Base-by-base conservation (phyloP, 352 stramenopile species). In the Chloridella minuta region DNA sequence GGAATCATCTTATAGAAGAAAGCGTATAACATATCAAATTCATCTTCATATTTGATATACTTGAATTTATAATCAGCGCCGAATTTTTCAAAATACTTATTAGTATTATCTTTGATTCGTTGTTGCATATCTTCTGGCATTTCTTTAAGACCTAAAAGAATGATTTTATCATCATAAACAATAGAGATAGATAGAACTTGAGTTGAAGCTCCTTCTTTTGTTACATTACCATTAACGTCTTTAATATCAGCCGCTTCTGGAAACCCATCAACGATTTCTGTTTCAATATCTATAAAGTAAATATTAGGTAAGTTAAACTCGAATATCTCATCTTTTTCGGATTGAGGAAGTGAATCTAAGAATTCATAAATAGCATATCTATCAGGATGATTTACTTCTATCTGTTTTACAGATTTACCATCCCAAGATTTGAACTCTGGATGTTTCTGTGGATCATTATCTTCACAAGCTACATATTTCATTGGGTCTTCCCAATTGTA, bases 71-170 rank as follows among this genome's bases (percentile, higher is more conserved):
- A 66, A n/a, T 66, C 40, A 10, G n/a, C n/a, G n/a, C n/a, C 40
- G n/a, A 66, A 66, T 18, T 66, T n/a, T 66, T 66, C n/a, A 66
- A 66, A 66, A 66, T 66, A 66, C 40, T 66, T n/a, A 66, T 66
- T 66, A 66, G 40, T 66, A 66, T 66, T n/a, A 66, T 66, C 40
- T 66, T 66, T 10, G n/a, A 66, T 66, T n/a, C n/a, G 10, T 66
- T 66, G 40, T 10, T 18, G 10, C n/a, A 18, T 66, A 66, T 66
- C 40, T 18, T 10, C 10, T 66, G 10, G 10, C 40, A 66, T 66
- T 18, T 66, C 40, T 66, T 66, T n/a, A 66, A 66, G 40, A 66
- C 40, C 40, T n/a, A 66, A 66, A 18, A 66, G 10, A 66, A 66
- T 66, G 10, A n/a, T n/a, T 66, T 66, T 66, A 66, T n/a, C 10